phyloP scores from a whole-genome alignment of 768 basidiomycete genomes.

The Kwoniella botswanensis region DNA sequence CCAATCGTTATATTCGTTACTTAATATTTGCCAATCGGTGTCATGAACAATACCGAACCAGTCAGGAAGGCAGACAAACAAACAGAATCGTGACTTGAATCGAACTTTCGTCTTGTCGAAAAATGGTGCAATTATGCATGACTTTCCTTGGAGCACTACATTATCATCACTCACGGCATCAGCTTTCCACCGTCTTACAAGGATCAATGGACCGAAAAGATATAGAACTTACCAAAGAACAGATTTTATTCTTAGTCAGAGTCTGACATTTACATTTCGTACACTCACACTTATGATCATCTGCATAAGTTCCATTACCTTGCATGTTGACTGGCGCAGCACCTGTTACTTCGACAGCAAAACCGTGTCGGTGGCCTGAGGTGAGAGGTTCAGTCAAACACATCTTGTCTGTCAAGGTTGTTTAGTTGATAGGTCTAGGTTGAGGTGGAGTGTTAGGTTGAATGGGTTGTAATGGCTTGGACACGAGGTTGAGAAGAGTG shows the following conservation, averaged over 20 bases:
- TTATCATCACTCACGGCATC: too few species aligned
- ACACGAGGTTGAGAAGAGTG: not conserved
- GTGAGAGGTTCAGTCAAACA: constrained; percentile 15
- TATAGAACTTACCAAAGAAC: constrained; percentile 9
- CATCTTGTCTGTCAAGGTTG: not conserved
- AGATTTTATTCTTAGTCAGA: constrained; percentile 20
- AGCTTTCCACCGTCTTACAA: too few species aligned
- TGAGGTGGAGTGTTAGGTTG: not conserved
- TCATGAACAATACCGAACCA: not conserved
- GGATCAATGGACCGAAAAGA: not conserved
- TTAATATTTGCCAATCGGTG: not conserved
- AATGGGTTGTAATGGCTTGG: constrained; percentile 2
- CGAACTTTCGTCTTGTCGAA: not conserved
- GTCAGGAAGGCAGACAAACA: too few species aligned
- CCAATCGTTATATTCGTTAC: not conserved
- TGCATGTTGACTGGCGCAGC: not conserved
- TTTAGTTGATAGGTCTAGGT: not conserved
- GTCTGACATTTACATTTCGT: constrained; percentile 23
- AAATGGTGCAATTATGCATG: constrained; percentile 5
- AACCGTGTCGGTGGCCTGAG: not conserved
- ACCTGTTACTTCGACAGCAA: not conserved
- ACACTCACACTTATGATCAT: constrained; percentile 25
- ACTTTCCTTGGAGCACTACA: constrained; percentile 13
- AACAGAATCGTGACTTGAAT: not conserved
- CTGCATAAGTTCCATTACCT: constrained; percentile 4